These are phyloP conservation scores for Plantago ovata DNA, from an alignment of 257 asterid genomes.

Conservation along the genomic window DNA sequence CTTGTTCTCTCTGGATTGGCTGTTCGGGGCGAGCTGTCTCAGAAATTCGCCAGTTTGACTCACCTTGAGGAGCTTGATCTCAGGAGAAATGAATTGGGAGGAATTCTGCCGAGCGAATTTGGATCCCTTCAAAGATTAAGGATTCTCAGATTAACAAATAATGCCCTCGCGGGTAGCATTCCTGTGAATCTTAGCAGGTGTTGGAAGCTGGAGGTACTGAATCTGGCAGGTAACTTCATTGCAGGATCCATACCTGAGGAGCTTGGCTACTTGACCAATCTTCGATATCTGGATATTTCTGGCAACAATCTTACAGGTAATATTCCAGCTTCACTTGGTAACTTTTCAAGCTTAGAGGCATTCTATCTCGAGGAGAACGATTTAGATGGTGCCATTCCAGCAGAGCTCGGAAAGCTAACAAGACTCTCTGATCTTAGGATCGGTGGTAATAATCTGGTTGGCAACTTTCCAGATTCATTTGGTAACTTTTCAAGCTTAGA, in stretches of 20 bases:
- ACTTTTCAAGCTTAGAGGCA: conserved; percentile 26
- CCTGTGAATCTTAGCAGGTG: conserved; percentile 30
- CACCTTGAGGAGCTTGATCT: no score
- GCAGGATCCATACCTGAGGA: conserved; percentile 30
- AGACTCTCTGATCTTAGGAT: conserved; percentile 20
- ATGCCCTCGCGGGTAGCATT: conserved; percentile 29
- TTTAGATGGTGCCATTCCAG: conserved; percentile 29
- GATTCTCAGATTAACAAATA: no score
- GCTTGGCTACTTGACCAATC: conserved; percentile 31
- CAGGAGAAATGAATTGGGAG: no score
- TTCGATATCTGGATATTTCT: conserved; percentile 17
- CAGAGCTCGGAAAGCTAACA: conserved; percentile 26
- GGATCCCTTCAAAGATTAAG: no score
- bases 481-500: conserved; percentile 32
- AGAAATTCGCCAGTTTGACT: no score
- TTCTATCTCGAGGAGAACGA: conserved; percentile 29
- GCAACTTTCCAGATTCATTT: conserved; percentile 1
- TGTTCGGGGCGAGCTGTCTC: no score
- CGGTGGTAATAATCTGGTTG: conserved; percentile 14
- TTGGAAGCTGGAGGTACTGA: conserved; percentile 17
- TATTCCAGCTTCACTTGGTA: conserved; percentile 30
- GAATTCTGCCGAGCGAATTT: no score
- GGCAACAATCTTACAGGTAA: conserved; percentile 34
- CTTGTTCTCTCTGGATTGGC: no score
- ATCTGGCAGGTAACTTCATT: conserved; percentile 28